phyloP scores from a whole-genome alignment of 805 yeast species.

The Saccharomycopsis selenospora region DNA sequence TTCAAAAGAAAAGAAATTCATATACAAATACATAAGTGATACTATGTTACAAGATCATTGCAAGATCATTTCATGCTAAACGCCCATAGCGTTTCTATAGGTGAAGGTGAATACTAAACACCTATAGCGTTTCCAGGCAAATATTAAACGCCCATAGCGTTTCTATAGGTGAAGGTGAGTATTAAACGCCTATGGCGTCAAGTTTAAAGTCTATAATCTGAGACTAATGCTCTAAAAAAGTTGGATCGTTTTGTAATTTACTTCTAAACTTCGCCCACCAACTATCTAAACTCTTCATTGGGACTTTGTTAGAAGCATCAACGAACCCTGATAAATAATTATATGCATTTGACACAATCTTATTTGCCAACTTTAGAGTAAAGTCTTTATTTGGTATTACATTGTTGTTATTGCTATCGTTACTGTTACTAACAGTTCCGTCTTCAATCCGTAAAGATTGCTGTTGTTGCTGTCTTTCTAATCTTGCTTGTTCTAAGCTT shows the following conservation, averaged over 20 bases:
- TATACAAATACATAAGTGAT: too few relatives aligned
- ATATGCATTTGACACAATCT: slow-evolving; percentile 87
- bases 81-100: too few relatives aligned
- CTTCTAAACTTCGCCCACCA: slow-evolving; percentile 94
- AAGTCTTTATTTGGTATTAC: slow-evolving; percentile 4
- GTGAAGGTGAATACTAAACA: too few relatives aligned
- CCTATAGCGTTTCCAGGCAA: too few relatives aligned
- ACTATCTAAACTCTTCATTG: slow-evolving; percentile 77
- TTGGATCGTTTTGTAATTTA: slow-evolving; percentile 73
- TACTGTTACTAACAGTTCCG: slow-evolving; percentile 10
- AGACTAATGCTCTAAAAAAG: slow-evolving; percentile 55
- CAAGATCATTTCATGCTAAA: too few relatives aligned
- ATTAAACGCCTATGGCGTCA: too few relatives aligned
- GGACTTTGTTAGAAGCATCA: slow-evolving; percentile 71
- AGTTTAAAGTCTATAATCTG: too few relatives aligned
- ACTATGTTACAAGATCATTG: too few relatives aligned
- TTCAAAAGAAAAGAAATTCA: too few relatives aligned
- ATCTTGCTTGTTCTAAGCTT: slow-evolving; percentile 41
- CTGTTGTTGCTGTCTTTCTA: slow-evolving; percentile 24
- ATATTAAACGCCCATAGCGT: too few relatives aligned
- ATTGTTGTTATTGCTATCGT: neutral
- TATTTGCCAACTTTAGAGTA: slow-evolving; percentile 64
- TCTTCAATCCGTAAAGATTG: neutral
- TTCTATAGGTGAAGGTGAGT: too few relatives aligned
- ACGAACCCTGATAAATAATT: slow-evolving; percentile 85